Percentiles rank a stretch among this genome's conserved stretches.
These are phyloP conservation scores for Fusarium setosum DNA, from an alignment of 2,329 filamentous ascomycete genomes.

Conservation along the genomic window DNA sequence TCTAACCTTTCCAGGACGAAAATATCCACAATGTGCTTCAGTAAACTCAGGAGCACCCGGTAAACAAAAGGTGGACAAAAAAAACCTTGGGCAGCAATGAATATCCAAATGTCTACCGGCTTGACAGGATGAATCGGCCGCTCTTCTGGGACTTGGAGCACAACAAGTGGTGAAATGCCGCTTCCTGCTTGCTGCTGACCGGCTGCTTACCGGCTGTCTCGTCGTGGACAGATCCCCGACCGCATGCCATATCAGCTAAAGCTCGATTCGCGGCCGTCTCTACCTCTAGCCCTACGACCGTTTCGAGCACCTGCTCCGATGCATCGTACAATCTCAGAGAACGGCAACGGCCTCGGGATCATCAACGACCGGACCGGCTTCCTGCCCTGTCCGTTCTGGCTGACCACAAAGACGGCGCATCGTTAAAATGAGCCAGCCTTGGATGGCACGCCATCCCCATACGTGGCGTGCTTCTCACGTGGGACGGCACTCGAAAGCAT, in stretches of 20 bases:
- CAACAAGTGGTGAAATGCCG: no score
- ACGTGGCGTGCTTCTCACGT: constrained; percentile 32
- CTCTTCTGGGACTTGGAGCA: no score
- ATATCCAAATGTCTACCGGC: constrained; percentile 1
- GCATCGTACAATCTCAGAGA: neutral
- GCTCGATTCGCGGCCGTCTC: constrained; percentile 2
- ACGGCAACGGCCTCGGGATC: constrained; percentile 7
- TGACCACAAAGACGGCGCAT: constrained; percentile 13
- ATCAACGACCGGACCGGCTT: constrained; percentile 8
- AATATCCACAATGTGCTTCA: constrained; percentile 31
- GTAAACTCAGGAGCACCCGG: constrained; percentile 6
- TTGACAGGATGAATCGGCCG: neutral
- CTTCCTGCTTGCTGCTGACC: no score
- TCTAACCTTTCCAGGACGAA: constrained; percentile 36
- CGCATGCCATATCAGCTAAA: constrained; percentile 3
- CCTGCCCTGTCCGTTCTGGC: neutral
- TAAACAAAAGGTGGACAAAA: constrained; percentile 10
- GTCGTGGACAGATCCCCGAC: constrained; percentile 5
- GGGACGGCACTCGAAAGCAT: constrained; percentile 27
- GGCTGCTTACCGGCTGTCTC: no score
- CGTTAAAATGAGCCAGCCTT: constrained; percentile 9
- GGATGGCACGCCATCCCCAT: constrained; percentile 10
- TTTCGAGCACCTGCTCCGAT: neutral
- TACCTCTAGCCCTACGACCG: constrained; percentile 24
- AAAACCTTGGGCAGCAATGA: neutral